Evolutionary conservation across 257 asterid species (phyloP).

Genomic region (Solanum neorickii): DNA sequence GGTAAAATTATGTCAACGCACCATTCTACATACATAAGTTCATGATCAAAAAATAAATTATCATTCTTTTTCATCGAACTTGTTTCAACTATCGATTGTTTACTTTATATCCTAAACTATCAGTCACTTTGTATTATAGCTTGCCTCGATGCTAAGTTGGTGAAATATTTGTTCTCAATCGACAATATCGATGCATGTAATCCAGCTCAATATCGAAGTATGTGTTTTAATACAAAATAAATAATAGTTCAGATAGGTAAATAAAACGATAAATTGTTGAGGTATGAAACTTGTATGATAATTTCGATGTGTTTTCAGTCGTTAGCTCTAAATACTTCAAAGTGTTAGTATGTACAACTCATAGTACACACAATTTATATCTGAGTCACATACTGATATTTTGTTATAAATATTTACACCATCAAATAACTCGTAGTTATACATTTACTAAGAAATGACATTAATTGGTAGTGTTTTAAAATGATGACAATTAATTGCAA

Average conservation of each 20-base stretch:
- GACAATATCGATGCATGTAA: rapidly evolving
- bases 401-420: no score
- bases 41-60: not conserved
- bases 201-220: not conserved
- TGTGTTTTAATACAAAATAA: not conserved
- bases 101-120: no score
- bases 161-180: not conserved
- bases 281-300: not conserved
- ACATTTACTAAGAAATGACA: not conserved
- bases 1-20: not conserved
- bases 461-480: not conserved
- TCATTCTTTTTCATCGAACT: no score
- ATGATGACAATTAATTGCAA: not conserved
- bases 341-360: not conserved
- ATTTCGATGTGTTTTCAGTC: not conserved
- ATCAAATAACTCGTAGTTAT: not conserved
- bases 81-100: not conserved
- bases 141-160: not conserved
- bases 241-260: no score
- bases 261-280: no score
- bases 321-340: not conserved
- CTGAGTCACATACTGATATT: not conserved
- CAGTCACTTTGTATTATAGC: not conserved
- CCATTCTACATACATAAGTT: not conserved
- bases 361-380: no score